Evolutionary conservation across 2,329 filamentous ascomycete genomes (phyloP), one percentile per base, ranked within the genome.

Genomic region (Myriangium duriaei): DNA sequence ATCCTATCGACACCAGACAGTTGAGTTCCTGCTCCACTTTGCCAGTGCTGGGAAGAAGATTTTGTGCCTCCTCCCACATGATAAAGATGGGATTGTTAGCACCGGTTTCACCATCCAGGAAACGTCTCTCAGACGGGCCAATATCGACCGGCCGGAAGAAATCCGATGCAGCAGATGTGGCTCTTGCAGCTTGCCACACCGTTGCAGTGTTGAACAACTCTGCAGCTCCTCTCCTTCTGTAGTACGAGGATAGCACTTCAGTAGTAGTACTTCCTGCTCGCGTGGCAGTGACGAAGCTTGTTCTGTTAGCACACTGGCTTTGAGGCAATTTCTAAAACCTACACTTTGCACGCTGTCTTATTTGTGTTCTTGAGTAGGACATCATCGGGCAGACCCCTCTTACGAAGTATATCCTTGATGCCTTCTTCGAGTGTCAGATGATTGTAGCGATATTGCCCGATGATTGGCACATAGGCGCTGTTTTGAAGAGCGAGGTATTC

Each of bases 291-390:
- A 30, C 18, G 10, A 24, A 34, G 5, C 32, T 34, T 11, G 31
- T 55, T 38, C 5, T 54, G 28, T 24, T 41, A 32, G 12, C 45
- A 26, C 6, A 26, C 29, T 10, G 28, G 9, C 30, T 36, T 26
- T 26, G 36, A 14, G 6, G 24, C 32, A 7, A 30, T 26, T 16
- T 33, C 33, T 11, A 41, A 34, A 14, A 41, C 39, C 19, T 26
- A 28, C 17, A 15, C 10, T 29, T 19, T 11, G 11, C 81, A 70
- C 61, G 91, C 85, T 84, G 31, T 9, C 31, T 16, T 93, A 58
- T 93, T 93, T 11, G 84, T 92, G 21, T 31, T 32, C 31, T 32
- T 17, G 11, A 32, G n/a, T 5, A n/a, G 31, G n/a, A 9, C 5
- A 11, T 32, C 31, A 4, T 13, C 11, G 6, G 11, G 5, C 6